A percentile compares a stretch with the other conserved stretches of the same genome.
phyloP scores from a whole-genome alignment of 352 stramenopile species.

The Salisapilia sapeloensis region DNA sequence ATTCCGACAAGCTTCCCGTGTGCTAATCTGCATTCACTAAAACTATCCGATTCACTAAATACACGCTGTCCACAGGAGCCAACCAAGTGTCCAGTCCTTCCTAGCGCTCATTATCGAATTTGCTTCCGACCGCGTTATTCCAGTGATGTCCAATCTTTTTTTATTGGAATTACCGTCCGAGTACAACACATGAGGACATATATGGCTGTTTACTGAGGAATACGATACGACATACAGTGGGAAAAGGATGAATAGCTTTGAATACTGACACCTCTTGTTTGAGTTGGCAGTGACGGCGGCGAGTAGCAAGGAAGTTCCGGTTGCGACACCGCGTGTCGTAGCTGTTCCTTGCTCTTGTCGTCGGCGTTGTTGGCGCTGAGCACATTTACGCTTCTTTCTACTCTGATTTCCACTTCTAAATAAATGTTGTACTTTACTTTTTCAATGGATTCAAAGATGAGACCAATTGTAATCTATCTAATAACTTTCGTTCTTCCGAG shows the following conservation, averaged over 20 bases:
- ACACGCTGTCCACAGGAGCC: no score
- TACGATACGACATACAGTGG: background rate
- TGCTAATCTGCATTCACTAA: no score
- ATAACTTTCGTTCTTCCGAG: conserved; percentile 3
- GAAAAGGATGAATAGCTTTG: conserved; percentile 1
- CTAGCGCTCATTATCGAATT: no score
- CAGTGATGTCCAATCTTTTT: conserved; percentile 1
- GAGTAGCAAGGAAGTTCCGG: background rate
- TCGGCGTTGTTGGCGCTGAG: background rate
- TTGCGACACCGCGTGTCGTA: background rate
- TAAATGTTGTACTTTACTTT: background rate
- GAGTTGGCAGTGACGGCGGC: background rate
- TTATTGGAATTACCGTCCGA: conserved; percentile 3
- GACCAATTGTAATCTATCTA: background rate
- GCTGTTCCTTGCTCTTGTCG: background rate
- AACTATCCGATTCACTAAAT: no score
- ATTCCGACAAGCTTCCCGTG: no score
- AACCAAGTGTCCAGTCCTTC: no score
- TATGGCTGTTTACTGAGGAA: conserved; percentile 2
- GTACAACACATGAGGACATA: conserved; percentile 1
- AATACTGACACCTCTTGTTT: conserved; percentile 4
- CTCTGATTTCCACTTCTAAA: background rate
- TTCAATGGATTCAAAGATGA: conserved; percentile 1
- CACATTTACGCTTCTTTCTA: conserved; percentile 1
- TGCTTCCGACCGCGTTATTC: no score